Evolutionary conservation across 140 eudicot species (phyloP), one percentile per base, ranked within the genome.

Genomic region (Bidens hawaiensis): DNA sequence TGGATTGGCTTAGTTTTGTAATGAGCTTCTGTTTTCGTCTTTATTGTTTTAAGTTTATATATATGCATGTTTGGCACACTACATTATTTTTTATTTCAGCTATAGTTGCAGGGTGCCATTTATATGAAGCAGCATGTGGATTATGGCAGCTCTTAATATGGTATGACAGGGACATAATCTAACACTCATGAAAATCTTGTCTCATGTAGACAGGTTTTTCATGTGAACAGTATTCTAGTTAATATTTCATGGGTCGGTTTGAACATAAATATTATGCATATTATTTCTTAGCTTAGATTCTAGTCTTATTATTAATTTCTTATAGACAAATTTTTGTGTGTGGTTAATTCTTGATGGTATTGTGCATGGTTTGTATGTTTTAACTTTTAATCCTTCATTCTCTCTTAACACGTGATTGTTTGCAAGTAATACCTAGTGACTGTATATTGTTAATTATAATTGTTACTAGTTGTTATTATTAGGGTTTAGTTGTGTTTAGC

Each of bases 101-200:
- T 78, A 48, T 80, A 69, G 57, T 65, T 68, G 95, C 86, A 78
- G 83, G 81, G 69, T 62, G 80, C 75, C 83, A 71, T 69, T 77
- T 80, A 67, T 64, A 75, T 79, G 82, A 65, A 75, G 95, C 84
- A 69, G 94, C 94, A 78, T 82, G 79, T 65, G 85, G 72, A 27
- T 78, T 54, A 76, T 65, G 73, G 82, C 69, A 66, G 64, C 76
- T 74, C 48, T 71, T 62, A 66, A 73, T 82, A 85, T 85, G 89
- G 97, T 83, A 89, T 73, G 94, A 69, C 68, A 65, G 89, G 88
- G 89, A 64, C 55, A 71, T 50, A 54, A 71, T 68, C 66, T 60
- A 52, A 68, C 62, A 41, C 65, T 80, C 69, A 28, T 64, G 76
- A 79, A 70, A 72, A 67, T 52, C 4, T 52, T 70, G 72, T 57